Conservation (phyloP, 1,139 yeast genomes). For the Nematodospora anomalae region DNA sequence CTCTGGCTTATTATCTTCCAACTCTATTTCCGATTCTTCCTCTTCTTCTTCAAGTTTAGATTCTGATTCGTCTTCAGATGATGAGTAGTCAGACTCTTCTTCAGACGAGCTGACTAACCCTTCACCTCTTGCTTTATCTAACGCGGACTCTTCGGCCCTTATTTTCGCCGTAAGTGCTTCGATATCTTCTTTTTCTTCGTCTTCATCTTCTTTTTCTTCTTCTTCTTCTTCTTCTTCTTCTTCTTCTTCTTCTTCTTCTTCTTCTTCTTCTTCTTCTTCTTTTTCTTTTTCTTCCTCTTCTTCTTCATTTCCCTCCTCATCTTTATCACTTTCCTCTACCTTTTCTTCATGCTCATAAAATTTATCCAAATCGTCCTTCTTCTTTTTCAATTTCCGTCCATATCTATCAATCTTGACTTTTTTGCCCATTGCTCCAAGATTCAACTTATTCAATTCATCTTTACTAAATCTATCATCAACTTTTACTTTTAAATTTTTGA, state of each 20-base stretch:
- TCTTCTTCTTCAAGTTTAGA: slow-evolving; percentile 33
- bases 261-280: slow-evolving; percentile 21
- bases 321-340: slow-evolving; percentile 23
- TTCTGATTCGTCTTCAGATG: slow-evolving; percentile 33
- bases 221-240: no score
- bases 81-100: slow-evolving; percentile 22
- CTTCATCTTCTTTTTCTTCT: no score
- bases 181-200: slow-evolving; percentile 17
- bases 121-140: slow-evolving; percentile 72
- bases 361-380: slow-evolving; percentile 48
- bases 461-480: slow-evolving; percentile 85
- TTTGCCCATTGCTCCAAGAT: slow-evolving; percentile 46
- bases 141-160: slow-evolving; percentile 22
- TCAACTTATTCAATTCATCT: slow-evolving; percentile 63
- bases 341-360: slow-evolving; percentile 57
- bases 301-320: slow-evolving; percentile 21
- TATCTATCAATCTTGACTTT: slow-evolving; percentile 77
- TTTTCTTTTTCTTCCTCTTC: slow-evolving; percentile 21
- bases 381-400: slow-evolving; percentile 67
- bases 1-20: slow-evolving; percentile 62
- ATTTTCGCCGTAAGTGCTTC: slow-evolving; percentile 16
- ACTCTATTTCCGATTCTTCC: slow-evolving; percentile 53
- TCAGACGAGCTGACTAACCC: slow-evolving; percentile 36
- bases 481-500: slow-evolving; percentile 69
- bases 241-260: slow-evolving; percentile 20